phyloP scores from a whole-genome alignment of 2,329 filamentous ascomycete species.

The Aspergillus sp. region DNA sequence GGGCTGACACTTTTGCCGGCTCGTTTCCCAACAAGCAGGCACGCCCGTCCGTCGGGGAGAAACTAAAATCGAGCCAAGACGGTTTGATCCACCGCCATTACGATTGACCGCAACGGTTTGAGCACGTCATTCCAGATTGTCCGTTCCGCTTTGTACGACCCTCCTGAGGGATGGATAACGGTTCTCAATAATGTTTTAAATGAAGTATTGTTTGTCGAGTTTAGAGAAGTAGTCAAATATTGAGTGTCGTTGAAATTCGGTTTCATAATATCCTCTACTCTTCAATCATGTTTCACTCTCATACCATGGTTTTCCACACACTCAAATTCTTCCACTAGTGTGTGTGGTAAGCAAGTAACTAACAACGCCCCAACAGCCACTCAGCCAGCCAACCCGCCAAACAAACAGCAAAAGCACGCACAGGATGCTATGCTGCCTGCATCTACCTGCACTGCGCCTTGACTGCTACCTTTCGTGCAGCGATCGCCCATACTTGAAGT shows the following conservation, averaged over 20 bases:
- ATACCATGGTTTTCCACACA: no score
- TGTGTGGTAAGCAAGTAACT: not conserved
- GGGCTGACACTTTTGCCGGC: not conserved
- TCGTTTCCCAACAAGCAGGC: not conserved
- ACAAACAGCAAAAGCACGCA: not conserved
- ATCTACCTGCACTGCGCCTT: not conserved
- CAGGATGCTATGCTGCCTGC: not conserved
- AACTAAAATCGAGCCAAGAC: constrained; percentile 9
- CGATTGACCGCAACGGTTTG: constrained; percentile 11
- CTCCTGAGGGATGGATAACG: not conserved
- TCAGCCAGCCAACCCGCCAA: not conserved
- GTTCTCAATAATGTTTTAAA: no score
- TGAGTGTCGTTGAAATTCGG: no score
- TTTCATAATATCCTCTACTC: no score
- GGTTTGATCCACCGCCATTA: constrained; percentile 10
- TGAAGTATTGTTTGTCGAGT: no score
- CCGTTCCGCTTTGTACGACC: not conserved
- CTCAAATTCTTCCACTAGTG: no score
- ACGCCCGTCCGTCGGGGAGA: not conserved
- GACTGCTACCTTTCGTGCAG: constrained; percentile 7
- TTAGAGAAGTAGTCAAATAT: no score
- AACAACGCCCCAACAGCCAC: not conserved
- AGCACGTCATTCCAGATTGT: constrained; percentile 1
- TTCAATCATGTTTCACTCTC: no score
- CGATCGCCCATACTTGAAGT: not conserved